Base-by-base conservation (phyloP, 768 basidiomycete species). In the Psilocybe tampanensis region DNA sequence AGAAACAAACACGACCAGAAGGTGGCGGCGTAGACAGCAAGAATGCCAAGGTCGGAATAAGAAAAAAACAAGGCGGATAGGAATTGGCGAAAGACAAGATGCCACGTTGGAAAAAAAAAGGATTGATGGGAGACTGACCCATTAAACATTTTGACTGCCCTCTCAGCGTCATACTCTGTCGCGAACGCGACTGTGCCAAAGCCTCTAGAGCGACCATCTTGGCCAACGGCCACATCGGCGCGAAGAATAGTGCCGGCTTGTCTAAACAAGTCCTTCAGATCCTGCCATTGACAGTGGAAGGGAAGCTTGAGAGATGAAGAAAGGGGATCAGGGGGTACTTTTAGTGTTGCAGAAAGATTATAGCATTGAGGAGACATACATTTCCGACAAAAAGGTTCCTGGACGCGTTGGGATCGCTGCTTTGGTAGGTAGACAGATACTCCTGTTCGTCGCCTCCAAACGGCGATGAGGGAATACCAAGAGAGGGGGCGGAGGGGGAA, bases 231-330 rank as follows among this genome's bases (percentile, higher is more conserved):
- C 19, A 97, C 91, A 62, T 96, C 94, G 9, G 96, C 96, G 21
- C 96, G 86, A 33, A 94, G 76, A 52, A 98, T 90, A 18, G 90
- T 86, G 17, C 96, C 95, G 1, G 92, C 94, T 60, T 91, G 86
- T 23, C 95, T 85, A 68, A 98, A 96, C 4, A 98, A 80, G 72
- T 98, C 95, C 72, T 98, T 98, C 43, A 99, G 81, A 68, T 98
- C 96, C 72, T 98, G 96, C 96, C 96, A 99, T 74, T 95, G 94
- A 63, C 89, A 90, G 64, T 95, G 94, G 73, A 94, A 95, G 0
- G 94, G 94, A 15, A 95, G 83, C 92, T 94, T 57, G 2, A 29
- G 47, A 58, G 33, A 47, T 36, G 41, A 23, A 55, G 34, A 45
- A 45, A 51, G 42, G 45, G 24, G 44, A 52, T 18, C 47, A 52